Conservation (phyloP, 805 yeast genomes). For the Metschnikowia vanudenii region DNA sequence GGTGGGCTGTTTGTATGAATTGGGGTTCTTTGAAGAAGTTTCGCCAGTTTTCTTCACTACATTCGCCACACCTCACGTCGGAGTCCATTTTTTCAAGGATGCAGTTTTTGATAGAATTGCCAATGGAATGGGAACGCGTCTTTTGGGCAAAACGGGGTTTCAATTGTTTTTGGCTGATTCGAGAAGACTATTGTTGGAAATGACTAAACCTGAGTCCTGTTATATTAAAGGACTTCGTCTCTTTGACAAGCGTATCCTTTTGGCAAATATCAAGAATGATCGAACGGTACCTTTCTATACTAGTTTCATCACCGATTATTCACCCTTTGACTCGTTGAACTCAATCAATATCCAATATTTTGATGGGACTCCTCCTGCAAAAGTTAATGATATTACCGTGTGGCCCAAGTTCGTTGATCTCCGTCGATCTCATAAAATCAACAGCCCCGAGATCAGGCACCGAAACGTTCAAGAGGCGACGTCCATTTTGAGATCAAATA, state of each 20-base stretch:
- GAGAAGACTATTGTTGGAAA: constrained; percentile 44
- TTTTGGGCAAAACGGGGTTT: constrained; percentile 39
- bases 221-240: constrained; percentile 54
- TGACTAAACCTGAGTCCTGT: constrained; percentile 51
- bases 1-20: constrained; percentile 63
- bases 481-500: constrained; percentile 32
- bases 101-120: constrained; percentile 33
- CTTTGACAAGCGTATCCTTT: constrained; percentile 56
- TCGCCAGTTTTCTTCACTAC: constrained; percentile 58
- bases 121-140: constrained; percentile 31
- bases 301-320: constrained; percentile 65
- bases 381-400: constrained; percentile 37
- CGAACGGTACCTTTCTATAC: constrained; percentile 88
- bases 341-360: constrained; percentile 47
- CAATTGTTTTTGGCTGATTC: constrained; percentile 39
- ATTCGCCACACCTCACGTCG: constrained; percentile 62
- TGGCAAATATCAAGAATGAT: constrained; percentile 80
- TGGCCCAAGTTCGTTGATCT: constrained; percentile 56
- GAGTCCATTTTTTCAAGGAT: constrained; percentile 37
- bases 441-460: constrained; percentile 14
- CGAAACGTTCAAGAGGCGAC: constrained; percentile 40
- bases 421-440: constrained; percentile 24
- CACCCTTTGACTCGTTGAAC: constrained; percentile 68
- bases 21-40: constrained; percentile 51
- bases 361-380: constrained; percentile 42